Evolutionary conservation across 345 rosid species (phyloP), one percentile per base, ranked within the genome.

Genomic region (Zanthoxylum bungeanum): DNA sequence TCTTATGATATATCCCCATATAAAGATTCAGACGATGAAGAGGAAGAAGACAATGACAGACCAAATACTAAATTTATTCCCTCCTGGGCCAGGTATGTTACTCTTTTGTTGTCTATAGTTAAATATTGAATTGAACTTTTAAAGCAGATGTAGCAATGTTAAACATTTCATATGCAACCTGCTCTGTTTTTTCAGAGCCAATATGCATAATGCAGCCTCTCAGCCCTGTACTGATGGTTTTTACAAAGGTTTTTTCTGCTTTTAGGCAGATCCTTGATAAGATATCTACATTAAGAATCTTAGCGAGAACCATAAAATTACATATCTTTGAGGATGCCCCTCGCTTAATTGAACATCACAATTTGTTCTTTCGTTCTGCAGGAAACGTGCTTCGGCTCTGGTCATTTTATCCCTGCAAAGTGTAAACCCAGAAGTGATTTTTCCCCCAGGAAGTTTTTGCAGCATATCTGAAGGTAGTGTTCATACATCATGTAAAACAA

Each of bases 1-100:
- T 91, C 99, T 0, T 96, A 93, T 66, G 96, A 89, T 33, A 88
- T 95, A 37, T 95, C 98, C 60, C 99, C 98, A 42, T 95, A 91
- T 77, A 85, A 89, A 82, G 85, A 85, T 76, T 96, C 98, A 3
- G 98, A 93, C 58, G 89, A 93, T 42, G 99, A 92, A 81, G 89
- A 87, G 2, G 98, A 89, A 11, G 93, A 94, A 1, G 93, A 88
- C 6, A 90, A 92, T 12, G 75, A 82, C 64, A 42, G 53, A 44
- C 77, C 70, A 8, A 87, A 83, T 62, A 80, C 55, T 39, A 95
- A 88, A 77, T 86, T 84, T 62, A 66, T 88, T 72, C 99, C 99
- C 77, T 73, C 93, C 19, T 93, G 99, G 99, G 83, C 94, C 79
- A 86, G 98, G 98, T 91, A 53, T 75, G 84, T 74, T 50, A 33